These are phyloP conservation scores for Panicum hallii DNA, from an alignment of 202 grass and related monocot genomes.

Conservation along the genomic window DNA sequence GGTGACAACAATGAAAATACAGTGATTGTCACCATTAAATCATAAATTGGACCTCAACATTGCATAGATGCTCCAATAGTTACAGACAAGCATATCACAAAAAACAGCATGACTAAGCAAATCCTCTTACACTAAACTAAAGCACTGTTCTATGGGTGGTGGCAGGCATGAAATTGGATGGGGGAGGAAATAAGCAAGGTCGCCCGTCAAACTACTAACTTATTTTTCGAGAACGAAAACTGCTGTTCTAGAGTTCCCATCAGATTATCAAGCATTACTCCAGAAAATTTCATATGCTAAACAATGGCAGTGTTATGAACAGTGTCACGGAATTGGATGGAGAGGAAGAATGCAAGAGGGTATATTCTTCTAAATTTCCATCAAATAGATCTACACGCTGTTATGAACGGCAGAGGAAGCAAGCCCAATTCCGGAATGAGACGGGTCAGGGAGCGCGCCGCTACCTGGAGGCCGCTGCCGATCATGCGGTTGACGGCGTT, in stretches of 20 bases:
- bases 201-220: no score
- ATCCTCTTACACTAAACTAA: conserved; percentile 6
- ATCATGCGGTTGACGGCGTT: conserved; percentile 99
- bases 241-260: neutral
- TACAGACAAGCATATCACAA: neutral
- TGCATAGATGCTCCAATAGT: neutral
- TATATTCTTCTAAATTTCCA: neutral
- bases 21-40: neutral
- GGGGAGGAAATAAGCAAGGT: neutral
- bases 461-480: conserved; percentile 89
- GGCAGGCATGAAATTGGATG: neutral
- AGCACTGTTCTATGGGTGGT: neutral
- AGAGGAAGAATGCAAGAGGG: no score
- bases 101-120: neutral
- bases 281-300: neutral
- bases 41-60: neutral
- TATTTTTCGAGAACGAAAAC: neutral
- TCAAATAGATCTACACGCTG: conserved; percentile 35
- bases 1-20: neutral
- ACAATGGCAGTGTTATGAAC: neutral
- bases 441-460: neutral
- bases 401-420: neutral
- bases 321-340: neutral
- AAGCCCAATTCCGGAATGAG: neutral
- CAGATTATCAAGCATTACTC: neutral